Evolutionary conservation across 352 stramenopile species (phyloP), one percentile per base, ranked within the genome.

Genomic region (Phytophthora sojae): DNA sequence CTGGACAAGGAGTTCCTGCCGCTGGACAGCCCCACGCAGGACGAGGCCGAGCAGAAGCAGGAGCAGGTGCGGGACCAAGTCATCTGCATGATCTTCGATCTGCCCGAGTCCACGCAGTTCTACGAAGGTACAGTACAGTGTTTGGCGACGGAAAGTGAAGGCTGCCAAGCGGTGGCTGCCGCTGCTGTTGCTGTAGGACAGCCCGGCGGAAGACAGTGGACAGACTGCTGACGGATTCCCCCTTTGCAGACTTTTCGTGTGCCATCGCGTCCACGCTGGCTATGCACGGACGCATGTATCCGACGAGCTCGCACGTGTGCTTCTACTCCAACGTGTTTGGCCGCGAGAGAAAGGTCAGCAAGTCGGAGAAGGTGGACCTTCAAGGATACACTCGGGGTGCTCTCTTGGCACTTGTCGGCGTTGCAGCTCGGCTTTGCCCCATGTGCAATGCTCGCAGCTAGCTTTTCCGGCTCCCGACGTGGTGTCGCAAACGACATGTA

Each of bases 251-350:
- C 67, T 96, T 90, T 69, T 94, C 89, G 55, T 96, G 89, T 67
- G 87, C 87, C 2, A 89, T 95, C 57, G 83, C 88, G 15, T 83
- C 82, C 37, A 90, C 86, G 62, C 80, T 96, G 54, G 83, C 86
- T 69, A 94, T 94, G 87, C 89, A 96, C 76, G 89, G 89, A 53
- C 87, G 89, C 64, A 96, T 96, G 89, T 96, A 96, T 81, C 89
- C 89, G 42, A 93, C 87, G 49, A 87, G 82, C 57, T 77, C 86
- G 19, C 85, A 93, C 67, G 79, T 94, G 50, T 96, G 89, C 75
- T 96, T 96, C 62, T 95, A 96, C 80, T 95, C 89, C 59, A 95
- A 95, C 61, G 82, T 95, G 37, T 95, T 96, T 77, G 89, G 87
- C 45, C 87, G 86, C 64, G 89, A 96, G 73, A 86, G 86, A 77